Evolutionary conservation across 1,139 yeast genomes (phyloP), one percentile per base, ranked within the genome.

Genomic region (Wickerhamiella infanticola): DNA sequence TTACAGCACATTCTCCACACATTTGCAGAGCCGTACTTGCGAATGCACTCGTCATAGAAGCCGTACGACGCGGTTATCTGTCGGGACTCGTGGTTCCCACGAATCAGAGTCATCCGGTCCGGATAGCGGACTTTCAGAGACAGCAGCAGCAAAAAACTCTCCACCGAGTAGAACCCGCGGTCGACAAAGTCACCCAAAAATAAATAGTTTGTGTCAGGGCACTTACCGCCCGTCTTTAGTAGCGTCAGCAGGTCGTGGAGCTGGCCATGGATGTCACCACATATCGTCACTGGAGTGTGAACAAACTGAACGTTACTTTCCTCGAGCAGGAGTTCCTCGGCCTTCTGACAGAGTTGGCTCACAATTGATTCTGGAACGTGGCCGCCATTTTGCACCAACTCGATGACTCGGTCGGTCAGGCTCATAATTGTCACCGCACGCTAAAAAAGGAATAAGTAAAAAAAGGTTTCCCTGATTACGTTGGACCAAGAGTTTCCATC

Each of bases 41-140:
- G 72, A 58, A 88, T 73, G 58, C 97, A 86, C 64, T 90, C 98
- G 64, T 90, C 98, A 63, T 90, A 90, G 63, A 90, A 90, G 9
- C 98, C 98, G 62, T 90, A 90, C 26, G 90, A 95, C 55, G 88
- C 93, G n/a, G 98, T 90, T 58, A 90, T 90, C 63, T 90, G 97
- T 55, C 98, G 74, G 35, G 94, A 81, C 64, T 90, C 98, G 64
- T 90, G 98, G 63, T 90, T 90, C 33, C 98, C 98, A 59, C 98
- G 75, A 48, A 90, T 81, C 52, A 90, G 74, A 18, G 95, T 85
- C 57, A 90, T 82, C 63, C 97, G 72, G 62, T 85, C 94, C n/a
- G 98, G 98, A 62, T 81, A 90, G 59, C 96, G 72, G 38, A 85
- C 84, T 64, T 90, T 90, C 70, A 85, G 70, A 39, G 93, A 79